These are phyloP conservation scores for Collariella sp. DNA, from an alignment of 495 filamentous ascomycete genomes.

Conservation along the genomic window DNA sequence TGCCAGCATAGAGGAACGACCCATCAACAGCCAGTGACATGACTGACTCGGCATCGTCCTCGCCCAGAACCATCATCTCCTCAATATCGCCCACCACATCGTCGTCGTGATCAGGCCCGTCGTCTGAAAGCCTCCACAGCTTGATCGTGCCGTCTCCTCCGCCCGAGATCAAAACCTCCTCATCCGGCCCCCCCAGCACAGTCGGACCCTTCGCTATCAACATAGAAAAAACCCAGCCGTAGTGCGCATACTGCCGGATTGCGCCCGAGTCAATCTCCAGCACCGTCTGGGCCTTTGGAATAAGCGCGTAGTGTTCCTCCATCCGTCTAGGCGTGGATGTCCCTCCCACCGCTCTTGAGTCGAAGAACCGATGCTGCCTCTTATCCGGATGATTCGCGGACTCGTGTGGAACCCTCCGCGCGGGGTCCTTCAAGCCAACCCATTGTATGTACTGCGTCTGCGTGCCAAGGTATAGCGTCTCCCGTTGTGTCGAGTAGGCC, in stretches of 20 bases:
- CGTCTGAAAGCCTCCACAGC: slow-evolving; percentile 63
- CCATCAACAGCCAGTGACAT: slow-evolving; percentile 77
- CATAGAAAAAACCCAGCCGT: slow-evolving; percentile 95
- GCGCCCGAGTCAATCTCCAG: slow-evolving; percentile 78
- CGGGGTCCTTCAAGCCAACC: slow-evolving; percentile 41
- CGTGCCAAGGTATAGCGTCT: slow-evolving; percentile 84
- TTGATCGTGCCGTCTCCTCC: slow-evolving; percentile 92
- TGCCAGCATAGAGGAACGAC: slow-evolving; percentile 81
- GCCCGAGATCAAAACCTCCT: slow-evolving; percentile 79
- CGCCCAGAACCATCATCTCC: slow-evolving; percentile 59
- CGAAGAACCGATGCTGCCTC: slow-evolving; percentile 89
- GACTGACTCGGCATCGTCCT: slow-evolving; percentile 71
- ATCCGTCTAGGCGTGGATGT: slow-evolving; percentile 60
- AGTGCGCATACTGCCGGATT: slow-evolving; percentile 84
- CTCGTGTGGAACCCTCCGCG: slow-evolving; percentile 47
- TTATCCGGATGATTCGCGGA: slow-evolving; percentile 65
- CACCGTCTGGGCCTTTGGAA: slow-evolving; percentile 47
- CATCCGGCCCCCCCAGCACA: slow-evolving; percentile 52
- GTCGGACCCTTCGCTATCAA: slow-evolving; percentile 58
- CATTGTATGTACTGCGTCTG: slow-evolving; percentile 91
- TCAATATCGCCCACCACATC: slow-evolving; percentile 43
- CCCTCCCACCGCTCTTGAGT: slow-evolving; percentile 78
- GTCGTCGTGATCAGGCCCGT: slow-evolving; percentile 23
- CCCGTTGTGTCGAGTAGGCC: slow-evolving; percentile 65
- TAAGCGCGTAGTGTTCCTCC: slow-evolving; percentile 39